A percentile compares a stretch with the other conserved stretches of the same genome.
phyloP scores from a whole-genome alignment of 208 protist genomes.

The Giardia muris region DNA sequence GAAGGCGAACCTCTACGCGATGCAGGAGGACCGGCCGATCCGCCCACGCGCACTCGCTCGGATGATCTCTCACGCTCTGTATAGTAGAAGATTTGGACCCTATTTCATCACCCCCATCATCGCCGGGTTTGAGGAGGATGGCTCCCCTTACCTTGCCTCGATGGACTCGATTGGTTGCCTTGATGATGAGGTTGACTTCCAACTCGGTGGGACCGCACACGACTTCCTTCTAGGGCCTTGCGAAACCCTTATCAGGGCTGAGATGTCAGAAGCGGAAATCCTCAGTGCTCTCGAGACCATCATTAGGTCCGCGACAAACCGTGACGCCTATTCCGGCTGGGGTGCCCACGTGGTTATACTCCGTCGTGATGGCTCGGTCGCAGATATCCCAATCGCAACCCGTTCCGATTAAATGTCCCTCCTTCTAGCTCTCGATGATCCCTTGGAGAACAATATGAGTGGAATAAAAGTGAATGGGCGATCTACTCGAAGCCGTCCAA shows the following conservation, averaged over 20 bases:
- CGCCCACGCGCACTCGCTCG: slow-evolving; percentile 5
- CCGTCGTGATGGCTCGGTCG: not conserved
- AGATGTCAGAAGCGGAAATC: slow-evolving; percentile 35
- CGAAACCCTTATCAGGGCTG: slow-evolving; percentile 15
- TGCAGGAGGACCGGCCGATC: slow-evolving; percentile 27
- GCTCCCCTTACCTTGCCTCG: slow-evolving; percentile 26
- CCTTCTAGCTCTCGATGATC: too few species aligned
- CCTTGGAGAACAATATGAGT: too few species aligned
- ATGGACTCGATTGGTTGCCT: slow-evolving; percentile 31
- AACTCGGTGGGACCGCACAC: slow-evolving; percentile 28
- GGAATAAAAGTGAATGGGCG: too few species aligned
- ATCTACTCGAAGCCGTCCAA: too few species aligned
- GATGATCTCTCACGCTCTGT: slow-evolving; percentile 21
- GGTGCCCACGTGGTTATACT: slow-evolving; percentile 32
- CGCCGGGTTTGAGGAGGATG: slow-evolving; percentile 29
- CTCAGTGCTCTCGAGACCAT: slow-evolving; percentile 25
- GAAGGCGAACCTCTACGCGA: slow-evolving; percentile 26
- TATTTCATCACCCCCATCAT: slow-evolving; percentile 33
- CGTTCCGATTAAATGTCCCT: not conserved
- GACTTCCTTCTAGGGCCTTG: slow-evolving; percentile 29
- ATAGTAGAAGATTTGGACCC: slow-evolving; percentile 25
- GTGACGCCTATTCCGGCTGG: slow-evolving; percentile 35
- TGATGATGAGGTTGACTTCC: slow-evolving; percentile 28
- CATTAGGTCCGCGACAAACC: slow-evolving; percentile 31
- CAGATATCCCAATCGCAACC: slow-evolving; percentile 9